Evolutionary conservation across 768 basidiomycete species (phyloP), one percentile per base, ranked within the genome.

Genomic region (Austroboletus festivus): DNA sequence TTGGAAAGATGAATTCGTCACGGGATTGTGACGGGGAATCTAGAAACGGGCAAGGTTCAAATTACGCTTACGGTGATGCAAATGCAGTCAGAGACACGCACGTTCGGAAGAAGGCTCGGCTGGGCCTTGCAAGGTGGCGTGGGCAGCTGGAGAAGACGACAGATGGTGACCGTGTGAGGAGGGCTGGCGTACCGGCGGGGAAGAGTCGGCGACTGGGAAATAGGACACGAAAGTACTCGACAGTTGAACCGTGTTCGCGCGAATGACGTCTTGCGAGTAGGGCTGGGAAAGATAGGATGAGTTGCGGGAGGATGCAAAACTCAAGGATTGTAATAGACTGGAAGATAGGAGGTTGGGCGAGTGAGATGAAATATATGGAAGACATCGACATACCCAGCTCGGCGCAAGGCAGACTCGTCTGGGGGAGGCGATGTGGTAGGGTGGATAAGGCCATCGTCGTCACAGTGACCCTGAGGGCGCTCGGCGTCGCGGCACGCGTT

Each of bases 221-320:
- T 48, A 61, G 6, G 68, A 61, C 15, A 75, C 64, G 47, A 69
- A 38, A 4, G 76, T 75, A 45, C 69, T 72, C 16, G 86, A 85
- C 3, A 90, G 72, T 44, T 83, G 73, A 60, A 89, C 74, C 0
- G 87, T 89, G 53, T 70, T 75, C 28, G 79, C 71, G 16, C 88
- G 80, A 51, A 89, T 90, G 23, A 75, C 73, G 53, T 77, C 76
- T 53, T 81, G 82, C 1, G 81, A 80, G 56, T 82, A 85, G 9
- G 78, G 71, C 8, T 45, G 54, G 10, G n/a, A n/a, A n/a, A n/a
- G n/a, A n/a, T n/a, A n/a, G n/a, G 49, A 42, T 0, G 54, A 47
- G 40, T 33, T 47, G 44, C 56, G 60, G 45, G 54, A 60, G 35
- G 67, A 61, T 58, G 66, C 51, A 59, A 74, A 80, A 52, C 76